phyloP scores from a whole-genome alignment of 2,329 filamentous ascomycete genomes.

The Talaromyces sp. region DNA sequence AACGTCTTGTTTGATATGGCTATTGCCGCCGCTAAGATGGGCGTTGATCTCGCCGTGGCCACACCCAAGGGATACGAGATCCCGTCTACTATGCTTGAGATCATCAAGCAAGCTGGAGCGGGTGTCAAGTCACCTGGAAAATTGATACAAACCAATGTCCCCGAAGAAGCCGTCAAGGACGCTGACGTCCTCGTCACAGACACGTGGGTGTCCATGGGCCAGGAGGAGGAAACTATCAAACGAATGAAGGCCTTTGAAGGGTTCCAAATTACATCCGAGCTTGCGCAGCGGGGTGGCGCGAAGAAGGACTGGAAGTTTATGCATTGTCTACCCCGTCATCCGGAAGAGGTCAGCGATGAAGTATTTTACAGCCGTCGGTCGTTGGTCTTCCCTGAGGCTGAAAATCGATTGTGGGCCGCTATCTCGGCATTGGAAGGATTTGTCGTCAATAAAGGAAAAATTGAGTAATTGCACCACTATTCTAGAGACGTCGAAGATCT shows the following conservation, averaged over 20 bases:
- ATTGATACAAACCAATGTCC: slow-evolving; percentile 70
- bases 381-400: slow-evolving; percentile 87
- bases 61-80: slow-evolving; percentile 83
- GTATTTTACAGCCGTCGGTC: slow-evolving; percentile 87
- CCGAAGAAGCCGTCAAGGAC: slow-evolving; percentile 77
- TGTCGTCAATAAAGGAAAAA: slow-evolving; percentile 87
- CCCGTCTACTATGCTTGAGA: slow-evolving; percentile 65
- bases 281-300: slow-evolving; percentile 79
- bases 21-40: slow-evolving; percentile 80
- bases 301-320: slow-evolving; percentile 94
- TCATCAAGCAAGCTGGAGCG: slow-evolving; percentile 64
- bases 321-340: slow-evolving; percentile 92
- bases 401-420: slow-evolving; percentile 90
- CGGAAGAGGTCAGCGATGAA: slow-evolving; percentile 88
- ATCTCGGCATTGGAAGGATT: slow-evolving; percentile 83
- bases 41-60: slow-evolving; percentile 80
- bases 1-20: slow-evolving; percentile 95
- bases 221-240: slow-evolving; percentile 78
- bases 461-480: slow-evolving; percentile 37
- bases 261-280: slow-evolving; percentile 84
- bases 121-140: slow-evolving; percentile 59
- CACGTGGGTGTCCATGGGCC: slow-evolving; percentile 98
- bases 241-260: slow-evolving; percentile 77
- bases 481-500: neutral
- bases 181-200: slow-evolving; percentile 93